phyloP scores from a whole-genome alignment of 2,329 filamentous ascomycete species.

The Phyllosticta ampelicida region DNA sequence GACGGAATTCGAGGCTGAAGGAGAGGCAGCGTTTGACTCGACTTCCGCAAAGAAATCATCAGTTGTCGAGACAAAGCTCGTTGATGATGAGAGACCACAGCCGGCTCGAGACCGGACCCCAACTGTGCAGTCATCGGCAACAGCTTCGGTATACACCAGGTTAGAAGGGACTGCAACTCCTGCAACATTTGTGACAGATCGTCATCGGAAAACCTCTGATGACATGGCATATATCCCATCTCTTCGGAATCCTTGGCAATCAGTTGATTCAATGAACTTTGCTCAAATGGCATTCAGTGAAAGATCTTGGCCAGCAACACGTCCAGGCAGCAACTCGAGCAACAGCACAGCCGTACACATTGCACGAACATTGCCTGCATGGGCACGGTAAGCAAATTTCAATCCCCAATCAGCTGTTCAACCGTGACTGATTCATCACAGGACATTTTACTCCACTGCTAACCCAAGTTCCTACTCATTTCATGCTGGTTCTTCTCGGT shows the following conservation, averaged over 20 bases:
- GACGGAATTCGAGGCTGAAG: neutral
- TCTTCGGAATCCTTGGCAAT: slow-evolving; percentile 8
- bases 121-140: neutral
- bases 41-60: neutral
- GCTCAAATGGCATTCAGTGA: neutral
- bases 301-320: neutral
- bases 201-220: neutral
- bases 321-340: slow-evolving; percentile 1
- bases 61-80: neutral
- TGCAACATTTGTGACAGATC: neutral
- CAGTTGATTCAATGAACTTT: slow-evolving; percentile 2
- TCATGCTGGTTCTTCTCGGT: neutral
- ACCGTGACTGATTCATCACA: neutral
- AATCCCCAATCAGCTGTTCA: neutral
- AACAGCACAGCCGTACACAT: neutral
- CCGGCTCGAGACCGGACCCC: neutral
- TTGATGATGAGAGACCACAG: neutral
- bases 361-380: slow-evolving; percentile 1
- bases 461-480: neutral
- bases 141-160: neutral
- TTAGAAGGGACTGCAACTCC: neutral
- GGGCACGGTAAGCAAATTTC: slow-evolving; percentile 5
- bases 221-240: neutral
- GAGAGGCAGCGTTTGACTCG: neutral
- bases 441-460: slow-evolving; percentile 3